Base-by-base conservation (phyloP, 345 rosid genomes). In the Brassica nigra region DNA sequence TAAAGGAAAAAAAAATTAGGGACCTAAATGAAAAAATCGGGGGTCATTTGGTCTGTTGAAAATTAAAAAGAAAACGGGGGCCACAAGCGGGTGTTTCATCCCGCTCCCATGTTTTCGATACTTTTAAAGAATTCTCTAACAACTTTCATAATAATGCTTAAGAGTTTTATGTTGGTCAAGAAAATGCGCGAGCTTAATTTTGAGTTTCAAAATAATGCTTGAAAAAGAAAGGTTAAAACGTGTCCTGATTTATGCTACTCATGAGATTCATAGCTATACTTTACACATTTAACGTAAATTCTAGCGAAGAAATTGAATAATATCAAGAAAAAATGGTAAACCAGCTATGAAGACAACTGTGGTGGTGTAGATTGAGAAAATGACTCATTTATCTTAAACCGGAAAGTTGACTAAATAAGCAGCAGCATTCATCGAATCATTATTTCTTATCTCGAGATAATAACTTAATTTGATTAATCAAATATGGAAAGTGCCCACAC, bases 371-470 rank as follows among this genome's bases (percentile, higher is more conserved):
- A 36, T 16, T 27, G 59, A 55, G 55, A 63, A 29, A 54, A 54
- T 52, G 31, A 70, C 66, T 63, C 57, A 5, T 37, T 65, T 71
- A 23, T 36, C 66, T 71, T 64, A 55, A 71, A 64, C 67, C 18
- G 9, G 12, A 65, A 55, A 70, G 81, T 65, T 71, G 73, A 71
- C 76, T 78, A 62, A 54, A 8, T 12, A 10, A 12, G 8, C 62
- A 76, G 28, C 62, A 76, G 7, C 52, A 68, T 76, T 68, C 36
- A 12, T 8, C 20, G 15, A 64, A 16, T 52, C 36, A 37, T 4
- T 57, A 12, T 15, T 57, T 2, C 23, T 65, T 33, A 27, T 36
- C 37, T 66, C 71, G 52, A 54, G 16, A 42, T 65, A 16, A 2
- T 63, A 76, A 30, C 67, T 36, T 33, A 6, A 2, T 64, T 36